These are phyloP conservation scores for Kurtzmaniella natalensis DNA, from an alignment of 1,139 yeast species.

Conservation along the genomic window DNA sequence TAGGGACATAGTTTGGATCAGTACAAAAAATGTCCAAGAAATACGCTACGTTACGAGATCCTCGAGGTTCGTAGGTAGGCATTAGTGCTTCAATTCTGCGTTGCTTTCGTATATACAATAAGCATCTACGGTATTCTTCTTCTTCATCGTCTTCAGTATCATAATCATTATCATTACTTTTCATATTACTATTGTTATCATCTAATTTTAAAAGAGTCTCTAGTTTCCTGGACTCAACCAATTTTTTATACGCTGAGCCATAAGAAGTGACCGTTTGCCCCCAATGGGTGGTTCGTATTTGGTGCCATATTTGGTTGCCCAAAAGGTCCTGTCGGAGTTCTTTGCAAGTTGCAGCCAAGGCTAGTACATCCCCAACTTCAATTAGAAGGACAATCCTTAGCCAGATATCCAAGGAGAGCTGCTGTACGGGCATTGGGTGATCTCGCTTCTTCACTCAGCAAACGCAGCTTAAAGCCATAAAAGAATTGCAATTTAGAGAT, in stretches of 20 bases:
- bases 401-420: slow-evolving; percentile 1
- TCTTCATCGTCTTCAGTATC: no score
- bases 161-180: no score
- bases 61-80: slow-evolving; percentile 8
- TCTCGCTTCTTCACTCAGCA: no score
- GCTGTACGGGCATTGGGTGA: slow-evolving; percentile 1
- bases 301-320: slow-evolving; percentile 1
- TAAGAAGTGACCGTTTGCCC: not conserved
- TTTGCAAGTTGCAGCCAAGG: slow-evolving; percentile 1
- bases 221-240: no score
- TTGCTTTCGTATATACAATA: not conserved
- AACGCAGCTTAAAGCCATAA: no score
- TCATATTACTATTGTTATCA: no score
- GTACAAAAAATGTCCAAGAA: slow-evolving; percentile 12
- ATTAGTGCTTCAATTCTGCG: not conserved
- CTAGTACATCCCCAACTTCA: not conserved
- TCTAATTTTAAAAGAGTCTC: no score
- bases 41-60: slow-evolving; percentile 7
- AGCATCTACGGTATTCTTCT: not conserved
- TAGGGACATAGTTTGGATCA: slow-evolving; percentile 17
- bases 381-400: not conserved
- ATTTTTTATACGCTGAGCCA: no score
- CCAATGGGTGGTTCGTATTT: not conserved
- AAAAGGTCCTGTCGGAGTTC: not conserved
- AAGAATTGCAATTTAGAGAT: no score